These are phyloP conservation scores for Tylopilus subfusipes DNA, from an alignment of 768 basidiomycete species.

Conservation along the genomic window DNA sequence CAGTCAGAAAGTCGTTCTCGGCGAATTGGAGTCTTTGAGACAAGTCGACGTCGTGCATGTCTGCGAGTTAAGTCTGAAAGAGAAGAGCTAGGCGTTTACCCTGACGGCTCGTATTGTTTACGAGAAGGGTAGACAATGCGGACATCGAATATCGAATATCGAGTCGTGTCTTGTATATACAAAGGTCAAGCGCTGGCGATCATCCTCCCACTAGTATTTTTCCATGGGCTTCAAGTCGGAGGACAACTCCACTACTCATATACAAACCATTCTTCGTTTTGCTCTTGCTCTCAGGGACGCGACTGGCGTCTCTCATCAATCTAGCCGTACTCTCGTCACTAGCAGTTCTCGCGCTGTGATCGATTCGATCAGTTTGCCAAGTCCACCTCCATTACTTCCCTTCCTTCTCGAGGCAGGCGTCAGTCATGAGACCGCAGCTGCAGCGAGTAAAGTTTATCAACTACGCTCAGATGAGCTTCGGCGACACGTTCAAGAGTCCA, in stretches of 20 bases:
- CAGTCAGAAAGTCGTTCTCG: neutral
- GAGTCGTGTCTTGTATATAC: no score
- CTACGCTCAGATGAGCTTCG: neutral
- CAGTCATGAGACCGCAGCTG: neutral
- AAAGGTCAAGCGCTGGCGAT: no score
- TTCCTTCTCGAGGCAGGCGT: neutral
- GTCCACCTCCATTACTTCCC: neutral
- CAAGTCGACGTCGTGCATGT: slow-evolving; percentile 5
- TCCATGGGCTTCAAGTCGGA: neutral
- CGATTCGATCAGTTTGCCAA: neutral
- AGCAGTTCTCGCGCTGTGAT: neutral
- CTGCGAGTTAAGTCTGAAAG: neutral
- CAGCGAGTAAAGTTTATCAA: neutral
- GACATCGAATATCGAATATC: no score
- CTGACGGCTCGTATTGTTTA: no score
- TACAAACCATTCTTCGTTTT: neutral
- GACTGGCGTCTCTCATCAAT: neutral
- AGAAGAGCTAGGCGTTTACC: no score
- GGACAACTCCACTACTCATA: rapidly evolving
- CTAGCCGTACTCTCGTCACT: no score
- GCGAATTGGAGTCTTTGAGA: neutral
- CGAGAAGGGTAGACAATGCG: slow-evolving; percentile 6
- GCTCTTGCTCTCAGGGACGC: neutral
- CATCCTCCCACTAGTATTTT: no score
- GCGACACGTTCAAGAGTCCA: neutral